These are phyloP conservation scores for Thalia dealbata DNA, from an alignment of 176 grass and related monocot genomes.

Conservation along the genomic window DNA sequence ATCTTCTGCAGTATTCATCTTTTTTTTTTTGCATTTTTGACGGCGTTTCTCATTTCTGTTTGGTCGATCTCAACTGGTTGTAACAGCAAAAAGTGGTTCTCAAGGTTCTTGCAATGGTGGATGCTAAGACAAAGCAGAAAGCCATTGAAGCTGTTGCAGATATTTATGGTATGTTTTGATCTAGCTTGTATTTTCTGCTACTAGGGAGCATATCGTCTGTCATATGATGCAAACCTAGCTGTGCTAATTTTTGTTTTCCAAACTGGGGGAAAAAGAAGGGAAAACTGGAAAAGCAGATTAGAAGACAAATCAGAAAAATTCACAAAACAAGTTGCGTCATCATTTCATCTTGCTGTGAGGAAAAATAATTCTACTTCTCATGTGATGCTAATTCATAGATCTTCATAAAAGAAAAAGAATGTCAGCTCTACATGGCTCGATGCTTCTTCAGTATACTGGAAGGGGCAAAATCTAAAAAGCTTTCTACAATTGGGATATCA, in stretches of 20 bases:
- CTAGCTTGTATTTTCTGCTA: not conserved
- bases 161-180: slow-evolving; percentile 43
- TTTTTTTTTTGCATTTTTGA: not conserved
- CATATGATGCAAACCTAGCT: not conserved
- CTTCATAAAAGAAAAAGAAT: too few relatives aligned
- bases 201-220: not conserved
- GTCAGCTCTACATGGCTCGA: too few relatives aligned
- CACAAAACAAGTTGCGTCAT: not conserved
- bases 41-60: not conserved
- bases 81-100: slow-evolving; percentile 67
- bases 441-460: too few relatives aligned
- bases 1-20: not conserved
- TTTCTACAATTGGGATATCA: too few relatives aligned
- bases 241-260: too few relatives aligned
- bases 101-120: slow-evolving; percentile 67
- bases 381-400: too few relatives aligned
- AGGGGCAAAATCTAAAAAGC: too few relatives aligned
- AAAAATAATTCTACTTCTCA: not conserved
- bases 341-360: not conserved
- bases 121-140: slow-evolving; percentile 85
- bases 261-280: too few relatives aligned
- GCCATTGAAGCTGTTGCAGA: slow-evolving; percentile 74
- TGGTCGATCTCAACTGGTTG: not conserved
- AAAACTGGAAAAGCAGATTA: not conserved
- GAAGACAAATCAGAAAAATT: not conserved